Evolutionary conservation across 495 filamentous ascomycete genomes (phyloP).

Genomic region (Choiromyces venosus): DNA sequence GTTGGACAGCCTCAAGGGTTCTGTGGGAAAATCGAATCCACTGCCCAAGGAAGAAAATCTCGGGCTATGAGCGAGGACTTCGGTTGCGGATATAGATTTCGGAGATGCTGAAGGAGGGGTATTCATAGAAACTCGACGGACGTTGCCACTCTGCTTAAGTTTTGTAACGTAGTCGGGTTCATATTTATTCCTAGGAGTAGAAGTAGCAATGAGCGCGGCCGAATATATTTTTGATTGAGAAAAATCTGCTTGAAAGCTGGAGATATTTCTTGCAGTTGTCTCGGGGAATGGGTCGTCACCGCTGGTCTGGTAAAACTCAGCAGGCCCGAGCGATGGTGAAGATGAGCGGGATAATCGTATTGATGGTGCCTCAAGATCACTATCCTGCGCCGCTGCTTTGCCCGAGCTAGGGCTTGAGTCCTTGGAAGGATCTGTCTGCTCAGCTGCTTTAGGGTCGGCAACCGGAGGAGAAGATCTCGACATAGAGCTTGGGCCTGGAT

Average conservation of each 20-base stretch:
- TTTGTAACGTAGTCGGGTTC: conserved; percentile 17
- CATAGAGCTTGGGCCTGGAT: neutral
- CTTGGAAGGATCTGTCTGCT: neutral
- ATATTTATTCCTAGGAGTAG: conserved; percentile 24
- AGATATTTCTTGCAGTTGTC: conserved; percentile 4
- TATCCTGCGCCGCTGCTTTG: neutral
- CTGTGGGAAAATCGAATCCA: conserved; percentile 25
- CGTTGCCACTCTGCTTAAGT: conserved; percentile 16
- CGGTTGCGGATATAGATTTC: conserved; percentile 25
- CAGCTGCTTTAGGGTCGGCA: neutral
- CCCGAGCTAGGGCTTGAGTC: neutral
- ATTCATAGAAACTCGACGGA: conserved; percentile 36
- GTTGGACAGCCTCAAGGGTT: conserved; percentile 21
- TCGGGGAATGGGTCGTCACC: conserved; percentile 21
- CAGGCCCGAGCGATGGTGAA: conserved; percentile 15
- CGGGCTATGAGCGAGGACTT: conserved; percentile 21
- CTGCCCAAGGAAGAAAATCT: conserved; percentile 30
- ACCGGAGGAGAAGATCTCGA: neutral
- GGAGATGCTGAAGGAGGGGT: conserved; percentile 29
- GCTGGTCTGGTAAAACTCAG: conserved; percentile 2
- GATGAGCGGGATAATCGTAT: conserved; percentile 1
- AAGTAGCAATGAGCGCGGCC: conserved; percentile 21
- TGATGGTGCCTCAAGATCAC: neutral
- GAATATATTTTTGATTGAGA: neutral
- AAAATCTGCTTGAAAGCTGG: neutral